Conservation (phyloP, 2,329 filamentous ascomycete species). For the Colletotrichum sp. region DNA sequence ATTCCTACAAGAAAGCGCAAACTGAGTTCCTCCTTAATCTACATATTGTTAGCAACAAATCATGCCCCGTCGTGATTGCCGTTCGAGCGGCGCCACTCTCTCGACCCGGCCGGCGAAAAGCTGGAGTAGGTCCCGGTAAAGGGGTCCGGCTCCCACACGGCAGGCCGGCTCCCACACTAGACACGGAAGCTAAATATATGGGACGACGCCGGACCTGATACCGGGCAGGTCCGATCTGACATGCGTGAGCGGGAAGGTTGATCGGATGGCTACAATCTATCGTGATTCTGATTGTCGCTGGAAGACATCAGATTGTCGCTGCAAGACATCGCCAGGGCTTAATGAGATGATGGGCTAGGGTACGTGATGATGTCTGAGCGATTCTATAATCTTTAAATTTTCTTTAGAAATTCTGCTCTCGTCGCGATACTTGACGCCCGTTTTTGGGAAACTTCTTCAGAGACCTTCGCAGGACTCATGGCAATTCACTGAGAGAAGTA, state of each 20-base stretch:
- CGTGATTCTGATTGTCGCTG: background rate
- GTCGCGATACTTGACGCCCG: background rate
- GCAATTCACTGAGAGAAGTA: background rate
- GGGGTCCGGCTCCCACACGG: background rate
- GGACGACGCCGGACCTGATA: background rate
- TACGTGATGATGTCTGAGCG: rapidly evolving
- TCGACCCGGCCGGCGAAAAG: background rate
- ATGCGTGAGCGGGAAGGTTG: background rate
- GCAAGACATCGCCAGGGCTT: background rate
- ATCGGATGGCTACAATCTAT: background rate
- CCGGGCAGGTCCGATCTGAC: background rate
- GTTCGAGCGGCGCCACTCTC: background rate
- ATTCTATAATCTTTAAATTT: background rate
- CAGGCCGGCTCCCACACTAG: background rate
- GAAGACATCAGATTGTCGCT: background rate
- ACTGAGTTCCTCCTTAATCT: background rate
- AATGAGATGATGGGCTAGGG: too few relatives aligned
- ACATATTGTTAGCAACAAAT: background rate
- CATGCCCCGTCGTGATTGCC: background rate
- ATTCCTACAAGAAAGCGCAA: rapidly evolving
- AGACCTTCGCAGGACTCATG: background rate
- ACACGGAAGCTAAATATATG: background rate
- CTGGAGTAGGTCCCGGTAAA: background rate
- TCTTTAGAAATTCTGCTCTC: too few relatives aligned
- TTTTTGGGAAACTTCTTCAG: background rate